These are phyloP conservation scores for Guillardia theta DNA, from an alignment of 78 protist species.

Conservation along the genomic window DNA sequence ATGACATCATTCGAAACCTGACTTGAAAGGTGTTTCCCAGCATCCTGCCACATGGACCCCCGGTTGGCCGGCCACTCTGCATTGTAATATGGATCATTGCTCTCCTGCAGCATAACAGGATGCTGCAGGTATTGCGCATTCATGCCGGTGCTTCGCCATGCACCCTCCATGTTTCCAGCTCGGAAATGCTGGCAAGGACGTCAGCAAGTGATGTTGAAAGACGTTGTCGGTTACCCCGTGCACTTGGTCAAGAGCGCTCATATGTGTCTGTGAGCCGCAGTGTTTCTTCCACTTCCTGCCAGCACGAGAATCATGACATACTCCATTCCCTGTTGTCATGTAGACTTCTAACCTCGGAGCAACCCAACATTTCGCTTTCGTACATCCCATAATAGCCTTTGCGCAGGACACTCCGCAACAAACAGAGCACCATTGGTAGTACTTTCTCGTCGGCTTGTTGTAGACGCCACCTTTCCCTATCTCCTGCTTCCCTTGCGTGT, in stretches of 20 bases:
- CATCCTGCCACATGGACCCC: too few species aligned
- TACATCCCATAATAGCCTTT: background rate
- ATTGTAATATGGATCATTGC: too few species aligned
- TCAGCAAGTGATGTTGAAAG: too few species aligned
- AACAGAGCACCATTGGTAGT: background rate
- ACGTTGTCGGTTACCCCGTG: too few species aligned
- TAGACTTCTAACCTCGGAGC: background rate
- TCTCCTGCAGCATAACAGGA: too few species aligned
- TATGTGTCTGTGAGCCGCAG: background rate
- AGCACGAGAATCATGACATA: background rate
- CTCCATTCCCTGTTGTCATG: background rate
- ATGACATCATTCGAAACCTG: too few species aligned
- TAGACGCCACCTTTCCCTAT: background rate
- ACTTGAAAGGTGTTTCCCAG: too few species aligned
- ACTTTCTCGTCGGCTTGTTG: background rate
- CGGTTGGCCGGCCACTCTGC: too few species aligned
- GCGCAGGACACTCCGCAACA: background rate
- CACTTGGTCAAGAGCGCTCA: background rate
- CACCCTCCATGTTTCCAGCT: too few species aligned
- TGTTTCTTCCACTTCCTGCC: constrained; percentile 23
- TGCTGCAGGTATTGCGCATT: too few species aligned
- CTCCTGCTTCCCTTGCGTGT: constrained; percentile 15
- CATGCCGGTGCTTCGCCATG: too few species aligned
- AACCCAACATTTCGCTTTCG: constrained; percentile 4
- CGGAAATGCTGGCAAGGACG: too few species aligned